These are phyloP conservation scores for Galerina sulciceps DNA, from an alignment of 768 basidiomycete genomes.

Conservation along the genomic window DNA sequence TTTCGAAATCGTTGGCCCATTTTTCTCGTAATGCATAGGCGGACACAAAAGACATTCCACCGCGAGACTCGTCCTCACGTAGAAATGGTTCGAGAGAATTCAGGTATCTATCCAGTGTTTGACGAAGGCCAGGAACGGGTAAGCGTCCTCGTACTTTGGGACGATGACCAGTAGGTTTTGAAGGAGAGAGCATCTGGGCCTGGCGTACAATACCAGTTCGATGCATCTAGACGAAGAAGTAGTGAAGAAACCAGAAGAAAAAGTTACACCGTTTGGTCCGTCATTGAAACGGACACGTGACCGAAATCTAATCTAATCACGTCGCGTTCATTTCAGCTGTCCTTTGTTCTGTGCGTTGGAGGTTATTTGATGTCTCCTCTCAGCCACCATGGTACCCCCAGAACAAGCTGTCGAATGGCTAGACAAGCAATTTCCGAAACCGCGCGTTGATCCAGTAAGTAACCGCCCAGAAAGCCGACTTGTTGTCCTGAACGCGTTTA, in stretches of 20 bases:
- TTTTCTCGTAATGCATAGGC: constrained; percentile 59
- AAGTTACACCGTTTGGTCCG: no score
- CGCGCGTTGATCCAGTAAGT: constrained; percentile 65
- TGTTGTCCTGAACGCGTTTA: constrained; percentile 4
- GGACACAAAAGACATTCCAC: constrained; percentile 51
- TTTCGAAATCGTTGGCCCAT: constrained; percentile 72
- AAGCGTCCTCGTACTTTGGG: constrained; percentile 61
- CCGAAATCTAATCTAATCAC: constrained; percentile 29
- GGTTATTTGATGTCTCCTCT: constrained; percentile 2
- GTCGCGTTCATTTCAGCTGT: constrained; percentile 13
- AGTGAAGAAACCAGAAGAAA: background rate
- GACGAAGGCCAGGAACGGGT: constrained; percentile 79
- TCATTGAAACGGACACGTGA: constrained; percentile 17
- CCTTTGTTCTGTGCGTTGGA: background rate
- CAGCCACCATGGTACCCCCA: constrained; percentile 29
- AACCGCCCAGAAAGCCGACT: background rate
- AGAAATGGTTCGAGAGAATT: constrained; percentile 80
- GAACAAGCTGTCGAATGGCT: constrained; percentile 56
- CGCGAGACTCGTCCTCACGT: constrained; percentile 69
- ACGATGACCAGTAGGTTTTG: constrained; percentile 18
- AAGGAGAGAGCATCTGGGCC: constrained; percentile 21
- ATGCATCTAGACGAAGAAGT: constrained; percentile 24
- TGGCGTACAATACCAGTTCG: constrained; percentile 22
- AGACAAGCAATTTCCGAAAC: constrained; percentile 57
- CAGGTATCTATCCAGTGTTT: constrained; percentile 79